These are phyloP conservation scores for Fusarium sp. DNA, from an alignment of 2,329 filamentous ascomycete genomes.

Conservation along the genomic window DNA sequence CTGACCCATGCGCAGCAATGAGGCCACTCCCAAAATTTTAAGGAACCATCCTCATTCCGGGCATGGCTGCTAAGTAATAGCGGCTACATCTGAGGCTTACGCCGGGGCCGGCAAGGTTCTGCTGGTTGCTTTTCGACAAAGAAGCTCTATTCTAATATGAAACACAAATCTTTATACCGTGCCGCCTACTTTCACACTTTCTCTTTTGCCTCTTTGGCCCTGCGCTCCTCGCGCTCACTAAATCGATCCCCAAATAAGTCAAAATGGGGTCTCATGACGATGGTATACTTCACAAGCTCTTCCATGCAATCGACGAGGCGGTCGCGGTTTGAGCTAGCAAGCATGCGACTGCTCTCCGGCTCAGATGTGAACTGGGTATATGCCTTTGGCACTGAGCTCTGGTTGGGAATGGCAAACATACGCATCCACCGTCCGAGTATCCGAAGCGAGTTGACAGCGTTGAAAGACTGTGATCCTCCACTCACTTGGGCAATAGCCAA, in stretches of 20 bases:
- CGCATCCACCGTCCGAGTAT: constrained; percentile 8
- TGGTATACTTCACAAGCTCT: constrained; percentile 7
- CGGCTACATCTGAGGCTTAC: too few species aligned
- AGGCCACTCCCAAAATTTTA: too few species aligned
- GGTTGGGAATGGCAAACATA: constrained; percentile 7
- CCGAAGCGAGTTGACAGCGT: not conserved
- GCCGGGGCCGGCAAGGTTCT: too few species aligned
- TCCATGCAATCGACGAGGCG: constrained; percentile 5
- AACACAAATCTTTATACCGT: too few species aligned
- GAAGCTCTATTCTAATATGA: too few species aligned
- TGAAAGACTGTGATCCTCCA: not conserved
- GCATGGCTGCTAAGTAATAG: too few species aligned
- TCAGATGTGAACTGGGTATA: not conserved
- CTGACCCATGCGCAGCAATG: too few species aligned
- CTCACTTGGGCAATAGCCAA: constrained; percentile 1
- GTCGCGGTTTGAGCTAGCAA: not conserved
- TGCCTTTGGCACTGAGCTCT: not conserved
- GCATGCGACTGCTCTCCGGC: not conserved
- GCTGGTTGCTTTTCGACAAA: too few species aligned
- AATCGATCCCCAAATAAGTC: constrained; percentile 1
- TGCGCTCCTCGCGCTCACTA: constrained; percentile 5
- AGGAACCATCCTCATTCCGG: too few species aligned
- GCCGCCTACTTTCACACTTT: not conserved
- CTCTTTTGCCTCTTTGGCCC: not conserved
- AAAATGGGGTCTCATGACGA: constrained; percentile 5